Evolutionary conservation across 768 basidiomycete species (phyloP), one percentile per base, ranked within the genome.

Genomic region (Boletus sensibilis): DNA sequence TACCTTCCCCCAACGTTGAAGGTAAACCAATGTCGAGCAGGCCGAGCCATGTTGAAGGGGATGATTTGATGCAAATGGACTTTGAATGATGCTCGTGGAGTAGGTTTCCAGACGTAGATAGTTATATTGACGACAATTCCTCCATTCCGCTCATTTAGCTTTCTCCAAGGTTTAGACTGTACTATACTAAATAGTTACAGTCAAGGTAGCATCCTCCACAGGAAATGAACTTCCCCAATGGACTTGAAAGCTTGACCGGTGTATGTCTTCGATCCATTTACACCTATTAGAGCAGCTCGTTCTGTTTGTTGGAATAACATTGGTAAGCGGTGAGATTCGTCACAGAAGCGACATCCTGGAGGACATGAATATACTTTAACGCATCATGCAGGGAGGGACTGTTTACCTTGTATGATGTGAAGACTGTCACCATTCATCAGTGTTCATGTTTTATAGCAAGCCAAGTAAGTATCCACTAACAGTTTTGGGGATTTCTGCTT

Each of bases 401-500:
- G 4, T 20, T 35, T 23, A 67, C 62, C 65, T 67, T 58, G 45
- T 56, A 61, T 18, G 64, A 29, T 31, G 45, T 61, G 50, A 66
- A 64, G 52, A 64, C 61, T 52, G 12, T 37, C n/a, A 21, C 25
- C n/a, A 23, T 29, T 9, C 16, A 25, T 62, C 14, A 51, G 45
- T 16, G 13, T 7, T 27, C 20, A 10, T 9, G 4, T 29, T 16
- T 42, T 0, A 0, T 18, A 53, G 20, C 29, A 37, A 21, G n/a
- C 0, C n/a, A n/a, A 23, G 29, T 10, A n/a, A 23, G 29, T 10
- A n/a, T 21, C 11, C 2, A 52, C 62, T 49, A 43, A 64, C 65
- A 61, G 21, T 67, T 67, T 1, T 37, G 0, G 7, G 62, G 65
- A 40, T 39, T 57, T 64, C 56, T 56, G 62, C 21, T 66, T 67